A percentile compares a stretch with the other conserved stretches of the same genome.
Evolutionary conservation across 2,329 filamentous ascomycete genomes (phyloP).

Genomic region (Harringtonia aguacate): DNA sequence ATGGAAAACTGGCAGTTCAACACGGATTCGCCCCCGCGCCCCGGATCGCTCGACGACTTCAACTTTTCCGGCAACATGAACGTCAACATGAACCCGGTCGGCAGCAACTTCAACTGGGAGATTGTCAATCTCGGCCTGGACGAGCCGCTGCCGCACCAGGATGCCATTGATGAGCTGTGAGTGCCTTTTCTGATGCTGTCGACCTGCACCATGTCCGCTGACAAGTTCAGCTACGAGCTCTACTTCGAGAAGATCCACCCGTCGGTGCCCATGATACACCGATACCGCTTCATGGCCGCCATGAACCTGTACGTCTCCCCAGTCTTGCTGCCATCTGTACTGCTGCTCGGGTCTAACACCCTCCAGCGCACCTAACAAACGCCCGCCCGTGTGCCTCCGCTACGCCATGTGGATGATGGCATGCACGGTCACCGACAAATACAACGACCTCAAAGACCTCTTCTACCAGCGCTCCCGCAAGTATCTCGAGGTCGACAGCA

Average conservation of each 20-base stretch:
- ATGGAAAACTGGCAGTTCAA: constrained; percentile 45
- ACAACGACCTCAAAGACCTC: constrained; percentile 65
- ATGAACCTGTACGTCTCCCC: constrained; percentile 56
- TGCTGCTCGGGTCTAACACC: not conserved
- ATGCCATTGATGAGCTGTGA: constrained; percentile 71
- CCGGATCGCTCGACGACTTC: constrained; percentile 42
- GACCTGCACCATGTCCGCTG: too few species aligned
- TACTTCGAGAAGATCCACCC: constrained; percentile 89
- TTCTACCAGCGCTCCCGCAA: constrained; percentile 87
- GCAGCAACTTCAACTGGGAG: constrained; percentile 67
- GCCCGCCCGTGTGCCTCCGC: constrained; percentile 77
- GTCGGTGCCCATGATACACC: constrained; percentile 80
- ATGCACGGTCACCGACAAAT: constrained; percentile 78
- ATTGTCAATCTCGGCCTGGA: constrained; percentile 51
- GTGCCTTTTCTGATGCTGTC: too few species aligned
- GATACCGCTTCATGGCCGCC: constrained; percentile 73
- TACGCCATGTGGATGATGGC: constrained; percentile 96
- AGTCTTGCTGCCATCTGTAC: constrained; percentile 7
- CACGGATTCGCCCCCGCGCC: constrained; percentile 39
- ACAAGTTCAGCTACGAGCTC: too few species aligned
- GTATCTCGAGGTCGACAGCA: constrained; percentile 80
- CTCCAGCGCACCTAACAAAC: constrained; percentile 60
- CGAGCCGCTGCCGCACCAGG: constrained; percentile 46
- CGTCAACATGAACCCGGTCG: constrained; percentile 39
- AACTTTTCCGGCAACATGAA: constrained; percentile 40